A percentile compares a stretch with the other conserved stretches of the same genome.
These are phyloP conservation scores for Didymellaceae sp. DNA, from an alignment of 2,329 filamentous ascomycete species.

Conservation along the genomic window DNA sequence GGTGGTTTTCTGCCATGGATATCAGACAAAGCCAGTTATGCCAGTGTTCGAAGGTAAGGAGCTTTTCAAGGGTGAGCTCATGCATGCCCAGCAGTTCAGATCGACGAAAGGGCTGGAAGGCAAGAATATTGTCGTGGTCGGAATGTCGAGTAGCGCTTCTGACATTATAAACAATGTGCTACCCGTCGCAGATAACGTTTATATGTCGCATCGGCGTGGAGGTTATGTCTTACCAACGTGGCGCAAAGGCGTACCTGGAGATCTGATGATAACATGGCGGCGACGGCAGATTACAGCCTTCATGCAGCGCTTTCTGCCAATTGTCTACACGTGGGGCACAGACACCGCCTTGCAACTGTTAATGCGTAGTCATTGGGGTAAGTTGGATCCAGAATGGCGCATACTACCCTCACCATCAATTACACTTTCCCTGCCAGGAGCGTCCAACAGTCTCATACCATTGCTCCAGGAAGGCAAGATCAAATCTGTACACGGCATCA, in stretches of 20 bases:
- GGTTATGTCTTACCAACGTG: constrained; percentile 44
- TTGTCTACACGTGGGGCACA: constrained; percentile 11
- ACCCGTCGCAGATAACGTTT: constrained; percentile 48
- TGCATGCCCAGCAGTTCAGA: constrained; percentile 43
- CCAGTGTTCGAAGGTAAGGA: constrained; percentile 48
- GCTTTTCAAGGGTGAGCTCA: constrained; percentile 48
- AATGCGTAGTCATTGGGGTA: constrained; percentile 18
- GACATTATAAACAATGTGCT: constrained; percentile 48
- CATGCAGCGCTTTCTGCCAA: constrained; percentile 15
- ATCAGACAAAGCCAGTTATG: constrained; percentile 46
- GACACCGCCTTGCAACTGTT: constrained; percentile 17
- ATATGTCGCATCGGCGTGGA: constrained; percentile 53
- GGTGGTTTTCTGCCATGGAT: constrained; percentile 43
- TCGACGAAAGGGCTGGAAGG: constrained; percentile 46
- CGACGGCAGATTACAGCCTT: constrained; percentile 19
- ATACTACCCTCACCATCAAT: constrained; percentile 27
- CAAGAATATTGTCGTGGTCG: constrained; percentile 55
- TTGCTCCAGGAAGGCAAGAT: constrained; percentile 35
- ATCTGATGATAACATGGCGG: constrained; percentile 19
- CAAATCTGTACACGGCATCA: constrained; percentile 33
- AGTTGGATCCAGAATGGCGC: constrained; percentile 22
- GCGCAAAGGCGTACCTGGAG: constrained; percentile 44
- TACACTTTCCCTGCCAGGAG: constrained; percentile 36
- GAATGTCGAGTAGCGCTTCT: constrained; percentile 51
- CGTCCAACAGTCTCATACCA: constrained; percentile 39